Percentiles rank a stretch among this genome's conserved stretches.
phyloP scores from a whole-genome alignment of 2,329 filamentous ascomycete species.

The Bipolaris cookei region DNA sequence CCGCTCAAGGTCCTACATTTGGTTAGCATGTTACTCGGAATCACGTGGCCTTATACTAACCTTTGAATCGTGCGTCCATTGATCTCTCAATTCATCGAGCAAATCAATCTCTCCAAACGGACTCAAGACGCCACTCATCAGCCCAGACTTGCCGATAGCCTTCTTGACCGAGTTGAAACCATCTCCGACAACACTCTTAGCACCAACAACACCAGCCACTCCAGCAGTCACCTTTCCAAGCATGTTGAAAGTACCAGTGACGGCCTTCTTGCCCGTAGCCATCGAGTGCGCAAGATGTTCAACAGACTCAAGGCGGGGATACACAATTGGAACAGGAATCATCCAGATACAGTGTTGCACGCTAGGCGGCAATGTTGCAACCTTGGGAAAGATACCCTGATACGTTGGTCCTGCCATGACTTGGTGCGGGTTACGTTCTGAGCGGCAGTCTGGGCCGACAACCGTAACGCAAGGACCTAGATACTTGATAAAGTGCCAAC shows the following conservation, averaged over 20 bases:
- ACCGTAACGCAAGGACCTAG: conserved; percentile 89
- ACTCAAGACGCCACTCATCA: conserved; percentile 95
- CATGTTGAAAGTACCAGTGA: conserved; percentile 95
- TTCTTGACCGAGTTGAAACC: conserved; percentile 96
- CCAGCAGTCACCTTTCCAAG: conserved; percentile 94
- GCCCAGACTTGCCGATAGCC: conserved; percentile 89
- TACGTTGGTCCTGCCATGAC: conserved; percentile 97
- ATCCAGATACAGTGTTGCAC: conserved; percentile 98
- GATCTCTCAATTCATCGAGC: conserved; percentile 89
- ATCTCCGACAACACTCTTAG: conserved; percentile 88
- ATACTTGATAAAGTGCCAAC: conserved; percentile 98
- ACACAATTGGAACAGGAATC: conserved; percentile 87
- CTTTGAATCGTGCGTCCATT: conserved; percentile 98
- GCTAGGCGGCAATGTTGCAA: conserved; percentile 85
- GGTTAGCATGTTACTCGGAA: conserved; percentile 13
- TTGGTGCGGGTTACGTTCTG: conserved; percentile 86
- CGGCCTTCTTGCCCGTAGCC: conserved; percentile 92
- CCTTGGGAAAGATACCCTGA: conserved; percentile 94
- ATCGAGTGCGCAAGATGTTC: conserved; percentile 91
- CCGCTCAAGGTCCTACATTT: conserved; percentile 77
- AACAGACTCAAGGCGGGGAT: conserved; percentile 87
- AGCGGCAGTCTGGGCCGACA: conserved; percentile 88
- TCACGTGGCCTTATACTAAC: conserved; percentile 48
- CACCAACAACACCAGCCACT: conserved; percentile 92
- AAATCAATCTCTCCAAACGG: conserved; percentile 97